Evolutionary conservation across 768 basidiomycete species (phyloP).

Genomic region (Tulasnella sp.): DNA sequence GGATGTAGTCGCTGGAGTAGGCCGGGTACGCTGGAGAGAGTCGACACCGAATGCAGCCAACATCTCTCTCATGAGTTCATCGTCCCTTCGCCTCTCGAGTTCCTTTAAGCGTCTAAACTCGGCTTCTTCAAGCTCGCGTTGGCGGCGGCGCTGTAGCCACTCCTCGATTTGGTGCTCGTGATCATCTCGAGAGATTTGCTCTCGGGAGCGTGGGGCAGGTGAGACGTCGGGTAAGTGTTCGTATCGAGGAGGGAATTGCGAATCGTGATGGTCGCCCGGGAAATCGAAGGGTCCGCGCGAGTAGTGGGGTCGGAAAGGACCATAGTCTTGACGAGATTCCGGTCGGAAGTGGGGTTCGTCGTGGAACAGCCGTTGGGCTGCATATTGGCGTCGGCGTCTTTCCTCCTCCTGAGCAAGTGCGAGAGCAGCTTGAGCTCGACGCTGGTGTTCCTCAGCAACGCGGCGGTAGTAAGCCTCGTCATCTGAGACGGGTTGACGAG

Average conservation of each 20-base stretch:
- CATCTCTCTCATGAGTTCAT: not conserved
- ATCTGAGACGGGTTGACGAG: not conserved
- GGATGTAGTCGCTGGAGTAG: not conserved
- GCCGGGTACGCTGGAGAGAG: not conserved
- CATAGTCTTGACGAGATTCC: not conserved
- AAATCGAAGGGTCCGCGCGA: not conserved
- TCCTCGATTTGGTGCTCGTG: not conserved
- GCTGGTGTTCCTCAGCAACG: not conserved
- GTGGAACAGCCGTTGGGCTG: not conserved
- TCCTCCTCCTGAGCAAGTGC: conserved; percentile 1
- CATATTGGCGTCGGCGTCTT: not conserved
- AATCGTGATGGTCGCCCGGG: not conserved
- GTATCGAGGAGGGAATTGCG: not conserved
- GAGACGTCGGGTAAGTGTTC: not conserved
- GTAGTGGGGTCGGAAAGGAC: not conserved
- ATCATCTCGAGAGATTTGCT: not conserved
- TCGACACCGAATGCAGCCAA: not conserved
- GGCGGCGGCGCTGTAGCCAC: not conserved
- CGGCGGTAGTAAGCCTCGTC: not conserved
- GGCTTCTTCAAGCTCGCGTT: not conserved
- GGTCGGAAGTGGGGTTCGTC: not conserved
- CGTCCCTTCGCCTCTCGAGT: not conserved
- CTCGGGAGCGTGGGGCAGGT: not conserved
- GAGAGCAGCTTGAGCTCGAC: not conserved
- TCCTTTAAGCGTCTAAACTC: not conserved